Evolutionary conservation across 202 grass and related monocot species (phyloP), one percentile per base, ranked within the genome.

Genomic region (Bolboschoenoplectus hybrid): DNA sequence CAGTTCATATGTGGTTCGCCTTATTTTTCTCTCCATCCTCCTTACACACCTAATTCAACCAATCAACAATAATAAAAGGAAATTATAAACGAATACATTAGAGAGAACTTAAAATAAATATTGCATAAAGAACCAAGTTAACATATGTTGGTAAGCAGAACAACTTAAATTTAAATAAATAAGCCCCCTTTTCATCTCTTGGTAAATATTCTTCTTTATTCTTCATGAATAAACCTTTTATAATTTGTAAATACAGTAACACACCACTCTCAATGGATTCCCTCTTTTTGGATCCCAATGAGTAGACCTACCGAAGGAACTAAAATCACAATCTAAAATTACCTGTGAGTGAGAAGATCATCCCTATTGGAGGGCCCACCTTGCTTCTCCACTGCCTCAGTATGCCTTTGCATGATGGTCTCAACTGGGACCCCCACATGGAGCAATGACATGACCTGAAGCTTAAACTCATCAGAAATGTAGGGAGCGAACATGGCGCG

Each of bases 261-360:
- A 61, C 76, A 43, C 51, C 7, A 60, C 6, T 61, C 41, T 36
- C 32, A 26, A 43, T 13, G 36, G 39, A 60, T 36, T 79, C 26
- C 39, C 1, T 57, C 50, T 39, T 78, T 79, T 57, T n/a, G 69
- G n/a, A 17, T 20, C 12, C 69, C 69, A 74, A 13, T 20, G 9
- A 9, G 0, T 12, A 12, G 12, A 2, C 26, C 56, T 82, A 82
- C 1, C 46, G 11, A 80, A 9, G 10, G 26, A 79, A 80, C 3
- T n/a, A 61, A 50, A 11, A 73, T 41, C 43, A 56, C 50, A 17
- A 77, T 77, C 13, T 53, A 12, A 46, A 7, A 26, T 66, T 87
- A 98, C 91, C 91, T 96, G 71, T 98, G 96, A 87, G 93, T 96
- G 72, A 98, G 93, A 89, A 98, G 91, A 92, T 95, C 96, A 91